A percentile compares a stretch with the other conserved stretches of the same genome.
Conservation (phyloP, 805 yeast species). For the Metschnikowia aberdeeniae region DNA sequence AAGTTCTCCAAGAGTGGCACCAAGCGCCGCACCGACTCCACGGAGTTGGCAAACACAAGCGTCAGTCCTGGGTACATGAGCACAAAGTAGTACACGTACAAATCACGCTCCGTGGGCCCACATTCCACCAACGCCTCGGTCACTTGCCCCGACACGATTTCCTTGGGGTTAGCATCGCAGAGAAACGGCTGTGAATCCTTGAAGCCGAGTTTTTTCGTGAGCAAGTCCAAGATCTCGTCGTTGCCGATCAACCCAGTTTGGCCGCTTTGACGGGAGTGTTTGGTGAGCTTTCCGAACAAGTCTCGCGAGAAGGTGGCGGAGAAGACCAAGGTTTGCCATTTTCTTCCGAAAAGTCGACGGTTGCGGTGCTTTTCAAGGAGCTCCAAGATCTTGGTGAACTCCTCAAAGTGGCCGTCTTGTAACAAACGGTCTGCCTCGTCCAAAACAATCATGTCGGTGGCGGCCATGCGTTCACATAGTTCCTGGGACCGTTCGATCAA, state of each 20-base stretch:
- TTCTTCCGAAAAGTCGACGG: slow-evolving; percentile 32
- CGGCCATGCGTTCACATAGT: slow-evolving; percentile 37
- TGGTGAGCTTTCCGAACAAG: slow-evolving; percentile 69
- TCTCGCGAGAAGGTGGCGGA: slow-evolving; percentile 90
- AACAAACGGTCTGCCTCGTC: slow-evolving; percentile 96
- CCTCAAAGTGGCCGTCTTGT: slow-evolving; percentile 96
- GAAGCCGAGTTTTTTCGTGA: slow-evolving; percentile 69
- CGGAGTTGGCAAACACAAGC: slow-evolving; percentile 89
- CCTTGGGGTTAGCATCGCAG: slow-evolving; percentile 84
- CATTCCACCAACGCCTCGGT: slow-evolving; percentile 90
- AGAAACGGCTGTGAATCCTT: slow-evolving; percentile 61
- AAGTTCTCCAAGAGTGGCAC: slow-evolving; percentile 71
- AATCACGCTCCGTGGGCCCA: slow-evolving; percentile 83
- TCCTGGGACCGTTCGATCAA: slow-evolving; percentile 60
- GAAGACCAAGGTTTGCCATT: slow-evolving; percentile 86
- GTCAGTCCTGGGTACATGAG: slow-evolving; percentile 85
- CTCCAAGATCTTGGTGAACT: slow-evolving; percentile 76
- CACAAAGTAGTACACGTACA: slow-evolving; percentile 82
- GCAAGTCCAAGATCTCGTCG: slow-evolving; percentile 60
- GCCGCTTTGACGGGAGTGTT: slow-evolving; percentile 22
- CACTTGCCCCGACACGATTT: slow-evolving; percentile 67
- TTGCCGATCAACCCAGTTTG: slow-evolving; percentile 31
- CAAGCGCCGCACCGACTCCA: slow-evolving; percentile 86
- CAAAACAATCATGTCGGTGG: slow-evolving; percentile 55
- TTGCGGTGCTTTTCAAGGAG: slow-evolving; percentile 52